A percentile compares a stretch with the other conserved stretches of the same genome.
Conservation (phyloP, 2,329 filamentous ascomycete genomes). For the Colletotrichum sp. region DNA sequence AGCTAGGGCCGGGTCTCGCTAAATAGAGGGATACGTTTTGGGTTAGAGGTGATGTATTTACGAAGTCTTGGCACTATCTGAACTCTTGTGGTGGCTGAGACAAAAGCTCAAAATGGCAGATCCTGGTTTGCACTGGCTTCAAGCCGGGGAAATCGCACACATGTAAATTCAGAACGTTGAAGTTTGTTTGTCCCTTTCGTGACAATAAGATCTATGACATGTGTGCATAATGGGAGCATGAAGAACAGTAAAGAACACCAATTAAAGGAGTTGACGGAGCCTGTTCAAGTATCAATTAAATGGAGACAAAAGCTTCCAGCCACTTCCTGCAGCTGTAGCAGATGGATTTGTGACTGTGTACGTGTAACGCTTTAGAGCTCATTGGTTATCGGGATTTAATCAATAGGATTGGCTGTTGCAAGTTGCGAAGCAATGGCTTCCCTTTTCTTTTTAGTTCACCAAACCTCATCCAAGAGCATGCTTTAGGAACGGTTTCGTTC, state of each 20-base stretch:
- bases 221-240: background rate
- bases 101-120: background rate
- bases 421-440: background rate
- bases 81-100: background rate
- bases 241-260: background rate
- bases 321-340: background rate
- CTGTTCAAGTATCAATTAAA: background rate
- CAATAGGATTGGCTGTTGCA: background rate
- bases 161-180: background rate
- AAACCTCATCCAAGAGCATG: background rate
- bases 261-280: background rate
- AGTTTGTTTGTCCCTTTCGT: background rate
- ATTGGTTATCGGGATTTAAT: background rate
- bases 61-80: background rate
- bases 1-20: background rate
- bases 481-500: background rate
- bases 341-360: background rate
- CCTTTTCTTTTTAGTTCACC: background rate
- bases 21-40: background rate
- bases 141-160: background rate
- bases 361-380: background rate
- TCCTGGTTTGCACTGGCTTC: background rate
- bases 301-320: background rate
- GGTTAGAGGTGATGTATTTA: background rate
- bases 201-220: background rate